These are phyloP conservation scores for Cyclostephanos tholiformis DNA, from an alignment of 108 stramenopile species.

Conservation along the genomic window DNA sequence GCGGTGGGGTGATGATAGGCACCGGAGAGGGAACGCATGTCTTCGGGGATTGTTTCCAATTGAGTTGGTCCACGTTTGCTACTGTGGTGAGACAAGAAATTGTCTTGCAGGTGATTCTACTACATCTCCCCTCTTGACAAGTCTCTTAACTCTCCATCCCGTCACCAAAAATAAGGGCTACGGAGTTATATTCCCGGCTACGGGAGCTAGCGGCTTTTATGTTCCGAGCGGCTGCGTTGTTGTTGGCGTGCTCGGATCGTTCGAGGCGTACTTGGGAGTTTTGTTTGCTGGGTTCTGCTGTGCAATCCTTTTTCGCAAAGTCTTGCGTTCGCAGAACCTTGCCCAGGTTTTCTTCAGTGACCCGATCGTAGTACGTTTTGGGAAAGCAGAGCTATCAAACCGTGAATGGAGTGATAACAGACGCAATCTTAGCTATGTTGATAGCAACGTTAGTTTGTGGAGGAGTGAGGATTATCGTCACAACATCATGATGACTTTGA, in stretches of 20 bases:
- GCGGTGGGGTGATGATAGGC: slow-evolving; percentile 27
- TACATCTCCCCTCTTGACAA: not conserved
- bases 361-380: slow-evolving; percentile 77
- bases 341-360: slow-evolving; percentile 79
- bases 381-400: slow-evolving; percentile 51
- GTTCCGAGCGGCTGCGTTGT: slow-evolving; percentile 54
- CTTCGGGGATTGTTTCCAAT: slow-evolving; percentile 68
- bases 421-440: not conserved
- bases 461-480: slow-evolving; percentile 31
- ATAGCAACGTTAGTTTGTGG: not conserved
- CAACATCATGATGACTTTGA: not conserved
- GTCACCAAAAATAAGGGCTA: slow-evolving; percentile 44
- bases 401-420: slow-evolving; percentile 18
- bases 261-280: slow-evolving; percentile 75
- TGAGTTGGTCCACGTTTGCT: slow-evolving; percentile 80
- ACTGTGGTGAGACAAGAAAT: slow-evolving; percentile 57
- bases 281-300: slow-evolving; percentile 77
- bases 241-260: slow-evolving; percentile 64
- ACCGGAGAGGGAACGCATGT: slow-evolving; percentile 11
- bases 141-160: not conserved
- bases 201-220: slow-evolving; percentile 51
- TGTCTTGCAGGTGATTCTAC: not conserved
- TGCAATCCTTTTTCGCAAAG: slow-evolving; percentile 82
- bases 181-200: slow-evolving; percentile 68
- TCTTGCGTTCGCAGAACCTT: slow-evolving; percentile 65